Base-by-base conservation (phyloP, 495 filamentous ascomycete genomes). In the Talaromyces stipitatus region DNA sequence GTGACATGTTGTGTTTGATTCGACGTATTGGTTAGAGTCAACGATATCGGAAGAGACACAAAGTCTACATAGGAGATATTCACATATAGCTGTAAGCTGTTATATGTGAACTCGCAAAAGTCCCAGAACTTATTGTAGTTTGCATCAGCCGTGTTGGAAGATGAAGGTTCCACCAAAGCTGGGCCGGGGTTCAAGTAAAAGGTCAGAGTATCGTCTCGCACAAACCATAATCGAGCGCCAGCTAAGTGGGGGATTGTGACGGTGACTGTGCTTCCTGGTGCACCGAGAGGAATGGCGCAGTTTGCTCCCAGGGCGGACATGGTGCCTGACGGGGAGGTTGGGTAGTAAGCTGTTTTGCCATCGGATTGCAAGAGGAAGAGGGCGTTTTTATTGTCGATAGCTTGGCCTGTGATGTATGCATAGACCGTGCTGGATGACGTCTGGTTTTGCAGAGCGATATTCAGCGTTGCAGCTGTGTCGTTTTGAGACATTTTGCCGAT, bases 11-110 rank as follows among this genome's bases (percentile, higher is more conserved):
- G 78, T 1, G 66, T 74, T 2, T 57, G 48, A n/a, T 80, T 81
- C 8, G 74, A 67, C 2, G 75, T 71, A 61, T 79, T 82, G 30
- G 71, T 72, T 5, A 91, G 75, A 27, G 77, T 68, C 36, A 91
- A 71, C 6, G 83, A 78, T 52, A 90, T 81, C 9, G 87, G 86
- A 9, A 89, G 60, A 51, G 75, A 72, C 38, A 88, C 81, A 62
- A 90, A 90, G 70, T 91, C 88, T 36, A 91, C 88, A 61, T 85
- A 86, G 54, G 75, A 80, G 61, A 90, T 87, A 63, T 91, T 91
- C 50, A 81, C 86, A 64, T 86, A 91, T 3, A 90, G 75, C 69
- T 90, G 82, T 18, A 68, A 55, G 48, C 64, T 64, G 66, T 88
- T 88, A 70, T 79, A 87, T 2, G 88, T 91, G 66, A 90, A 88